Percentiles rank a stretch among this genome's conserved stretches.
These are phyloP conservation scores for Davidsoniella eucalypti DNA, from an alignment of 2,329 filamentous ascomycete species.

Conservation along the genomic window DNA sequence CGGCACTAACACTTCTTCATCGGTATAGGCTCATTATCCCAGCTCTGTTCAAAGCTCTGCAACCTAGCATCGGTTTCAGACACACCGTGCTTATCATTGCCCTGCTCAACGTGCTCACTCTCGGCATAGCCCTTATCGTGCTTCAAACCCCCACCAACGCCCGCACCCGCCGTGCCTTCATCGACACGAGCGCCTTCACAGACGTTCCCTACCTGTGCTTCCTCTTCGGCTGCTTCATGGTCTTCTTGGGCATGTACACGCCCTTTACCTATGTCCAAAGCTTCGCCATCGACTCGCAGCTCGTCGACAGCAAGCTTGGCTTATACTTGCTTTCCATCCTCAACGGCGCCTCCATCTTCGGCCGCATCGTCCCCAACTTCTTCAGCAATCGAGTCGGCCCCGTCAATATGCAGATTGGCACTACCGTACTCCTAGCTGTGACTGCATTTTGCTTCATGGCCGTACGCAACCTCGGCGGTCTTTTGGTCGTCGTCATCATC, in stretches of 20 bases:
- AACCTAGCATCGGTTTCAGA: slow-evolving; percentile 19
- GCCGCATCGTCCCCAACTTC: slow-evolving; percentile 30
- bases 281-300: slow-evolving; percentile 24
- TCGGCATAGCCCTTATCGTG: slow-evolving; percentile 18
- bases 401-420: slow-evolving; percentile 24
- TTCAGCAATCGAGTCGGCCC: slow-evolving; percentile 27
- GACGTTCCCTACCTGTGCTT: slow-evolving; percentile 20
- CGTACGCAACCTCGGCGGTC: slow-evolving; percentile 21
- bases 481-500: slow-evolving; percentile 26
- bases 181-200: slow-evolving; percentile 19
- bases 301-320: slow-evolving; percentile 20
- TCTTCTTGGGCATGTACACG: slow-evolving; percentile 22
- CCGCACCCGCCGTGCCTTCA: slow-evolving; percentile 15
- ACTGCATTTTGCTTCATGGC: slow-evolving; percentile 25
- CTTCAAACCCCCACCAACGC: slow-evolving; percentile 17
- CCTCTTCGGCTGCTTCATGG: slow-evolving; percentile 20
- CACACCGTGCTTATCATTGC: slow-evolving; percentile 23
- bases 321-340: slow-evolving; percentile 33
- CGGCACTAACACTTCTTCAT: neutral
- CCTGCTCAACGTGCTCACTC: slow-evolving; percentile 20
- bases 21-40: slow-evolving; percentile 20
- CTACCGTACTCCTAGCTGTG: slow-evolving; percentile 20
- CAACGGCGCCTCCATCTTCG: slow-evolving; percentile 32
- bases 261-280: slow-evolving; percentile 30
- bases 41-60: slow-evolving; percentile 21